Percentiles rank a stretch among this genome's conserved stretches.
These are phyloP conservation scores for Eucalyptus coolabah DNA, from an alignment of 345 rosid species.

Conservation along the genomic window DNA sequence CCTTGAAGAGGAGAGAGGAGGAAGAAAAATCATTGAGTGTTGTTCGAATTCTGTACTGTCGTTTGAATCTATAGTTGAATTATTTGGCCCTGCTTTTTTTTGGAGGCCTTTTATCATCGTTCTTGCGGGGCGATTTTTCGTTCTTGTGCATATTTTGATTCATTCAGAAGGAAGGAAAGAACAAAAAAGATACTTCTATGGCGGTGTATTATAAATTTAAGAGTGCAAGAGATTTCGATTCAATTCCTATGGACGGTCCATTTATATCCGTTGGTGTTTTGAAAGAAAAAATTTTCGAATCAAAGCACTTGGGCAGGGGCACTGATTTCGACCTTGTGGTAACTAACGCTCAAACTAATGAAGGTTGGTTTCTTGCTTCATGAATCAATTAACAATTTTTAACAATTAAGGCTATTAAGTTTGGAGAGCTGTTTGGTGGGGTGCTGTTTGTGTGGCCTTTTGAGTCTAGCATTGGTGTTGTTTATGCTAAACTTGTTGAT, in stretches of 20 bases:
- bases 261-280: constrained; percentile 93
- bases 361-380: constrained; percentile 75
- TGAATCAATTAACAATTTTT: neutral
- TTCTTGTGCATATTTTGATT: neutral
- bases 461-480: neutral
- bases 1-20: neutral
- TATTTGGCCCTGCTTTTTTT: neutral
- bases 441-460: neutral
- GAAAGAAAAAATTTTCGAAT: constrained; percentile 98
- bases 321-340: constrained; percentile 95
- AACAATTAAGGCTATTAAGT: neutral
- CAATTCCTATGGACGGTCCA: constrained; percentile 90
- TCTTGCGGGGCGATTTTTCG: neutral
- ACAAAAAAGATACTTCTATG: constrained; percentile 20
- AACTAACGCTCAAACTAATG: constrained; percentile 96
- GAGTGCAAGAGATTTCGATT: constrained; percentile 98
- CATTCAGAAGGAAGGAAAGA: constrained; percentile 2
- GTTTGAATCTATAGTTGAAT: neutral
- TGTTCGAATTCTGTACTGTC: neutral
- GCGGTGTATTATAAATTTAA: constrained; percentile 99
- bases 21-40: neutral
- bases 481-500: neutral
- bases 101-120: neutral
- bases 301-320: constrained; percentile 99
- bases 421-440: neutral